Conservation (phyloP, 257 asterid species). For the Henckelia pumila region DNA sequence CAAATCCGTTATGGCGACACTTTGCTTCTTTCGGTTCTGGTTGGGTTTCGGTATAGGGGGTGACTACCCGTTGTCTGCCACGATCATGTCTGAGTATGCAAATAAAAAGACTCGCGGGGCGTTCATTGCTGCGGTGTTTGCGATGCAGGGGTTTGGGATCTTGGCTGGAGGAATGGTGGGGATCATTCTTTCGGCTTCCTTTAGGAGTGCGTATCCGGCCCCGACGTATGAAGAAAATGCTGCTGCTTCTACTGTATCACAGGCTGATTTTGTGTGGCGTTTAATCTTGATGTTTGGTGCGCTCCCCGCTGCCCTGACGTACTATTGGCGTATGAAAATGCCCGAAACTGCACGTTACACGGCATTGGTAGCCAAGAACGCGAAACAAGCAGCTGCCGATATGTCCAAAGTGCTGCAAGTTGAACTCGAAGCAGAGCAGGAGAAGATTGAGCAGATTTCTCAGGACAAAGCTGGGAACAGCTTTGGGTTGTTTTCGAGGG, state of each 20-base stretch:
- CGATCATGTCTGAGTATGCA: conserved; percentile 57
- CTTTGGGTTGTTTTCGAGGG: conserved; percentile 38
- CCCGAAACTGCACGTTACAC: conserved; percentile 69
- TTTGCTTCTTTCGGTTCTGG: conserved; percentile 60
- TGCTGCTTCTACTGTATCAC: conserved; percentile 26
- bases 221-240: conserved; percentile 23
- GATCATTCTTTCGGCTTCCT: conserved; percentile 31
- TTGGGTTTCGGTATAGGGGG: conserved; percentile 57
- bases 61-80: conserved; percentile 56
- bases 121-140: conserved; percentile 51
- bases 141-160: conserved; percentile 60
- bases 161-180: conserved; percentile 44
- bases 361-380: conserved; percentile 47
- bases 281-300: conserved; percentile 52
- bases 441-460: conserved; percentile 8
- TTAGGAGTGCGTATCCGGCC: conserved; percentile 35
- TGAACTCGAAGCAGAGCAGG: conserved; percentile 35
- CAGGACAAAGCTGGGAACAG: neutral
- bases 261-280: conserved; percentile 46
- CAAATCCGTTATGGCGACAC: conserved; percentile 42
- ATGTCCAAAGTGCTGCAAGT: conserved; percentile 55
- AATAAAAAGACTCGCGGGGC: conserved; percentile 55
- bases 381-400: conserved; percentile 45
- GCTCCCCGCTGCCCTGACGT: conserved; percentile 48
- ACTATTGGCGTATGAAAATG: conserved; percentile 70